Percentiles rank a stretch among this genome's conserved stretches.
Evolutionary conservation across 148 eudicot species (phyloP).

Genomic region (Cornus suecica): DNA sequence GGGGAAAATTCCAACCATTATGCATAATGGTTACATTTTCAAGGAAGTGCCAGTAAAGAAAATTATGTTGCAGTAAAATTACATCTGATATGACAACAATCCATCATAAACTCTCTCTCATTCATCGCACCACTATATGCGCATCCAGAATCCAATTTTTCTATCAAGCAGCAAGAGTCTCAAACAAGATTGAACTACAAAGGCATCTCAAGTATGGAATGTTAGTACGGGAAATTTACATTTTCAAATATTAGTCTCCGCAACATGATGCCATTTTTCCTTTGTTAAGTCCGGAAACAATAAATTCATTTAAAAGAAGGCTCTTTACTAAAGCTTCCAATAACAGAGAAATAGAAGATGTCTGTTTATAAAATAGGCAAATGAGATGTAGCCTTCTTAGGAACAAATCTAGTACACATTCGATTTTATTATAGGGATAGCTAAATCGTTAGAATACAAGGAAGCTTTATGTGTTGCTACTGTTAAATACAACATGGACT

Average conservation of each 20-base stretch:
- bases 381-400: too few species aligned
- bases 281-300: not conserved
- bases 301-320: not conserved
- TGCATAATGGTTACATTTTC: too few species aligned
- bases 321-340: not conserved
- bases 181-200: too few species aligned
- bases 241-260: not conserved
- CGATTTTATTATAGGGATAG: not conserved
- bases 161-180: too few species aligned
- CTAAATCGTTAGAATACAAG: not conserved
- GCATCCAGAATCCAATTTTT: too few species aligned
- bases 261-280: not conserved
- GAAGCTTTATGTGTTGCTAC: not conserved
- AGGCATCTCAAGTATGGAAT: too few species aligned
- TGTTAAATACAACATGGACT: not conserved
- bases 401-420: not conserved
- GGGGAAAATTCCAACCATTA: too few species aligned
- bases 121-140: too few species aligned
- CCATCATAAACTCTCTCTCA: too few species aligned
- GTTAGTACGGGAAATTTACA: not conserved
- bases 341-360: not conserved
- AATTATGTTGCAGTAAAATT: too few species aligned
- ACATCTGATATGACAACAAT: too few species aligned
- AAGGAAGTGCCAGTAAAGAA: too few species aligned
- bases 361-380: not conserved